Base-by-base conservation (phyloP, 2,329 filamentous ascomycete genomes). In the Zymoseptoria crescenta region DNA sequence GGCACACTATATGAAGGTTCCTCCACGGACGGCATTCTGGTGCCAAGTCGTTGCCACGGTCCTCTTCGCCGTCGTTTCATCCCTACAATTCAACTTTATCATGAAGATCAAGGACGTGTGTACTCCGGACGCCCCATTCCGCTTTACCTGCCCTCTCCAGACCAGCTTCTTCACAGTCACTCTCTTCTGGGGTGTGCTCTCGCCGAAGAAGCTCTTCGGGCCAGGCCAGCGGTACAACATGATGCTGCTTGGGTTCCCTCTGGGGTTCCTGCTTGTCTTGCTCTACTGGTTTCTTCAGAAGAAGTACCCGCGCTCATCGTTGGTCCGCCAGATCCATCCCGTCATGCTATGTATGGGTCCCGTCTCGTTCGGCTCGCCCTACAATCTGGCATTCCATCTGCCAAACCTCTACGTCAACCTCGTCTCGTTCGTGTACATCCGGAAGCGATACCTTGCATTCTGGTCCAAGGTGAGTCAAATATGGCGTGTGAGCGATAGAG, bases 1-100 rank as follows among this genome's bases (percentile, higher is more conserved):
- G 0, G 90, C 88, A 9, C 88, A 91, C 70, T 92, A 92, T 73
- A 90, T 91, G 87, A 91, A 91, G 74, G 88, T 92, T n/a, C 88
- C 88, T 1, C 88, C 88, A 0, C 81, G 86, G 21, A 85, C 88
- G 56, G 79, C 91, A 52, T 91, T 91, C 75, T 78, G 81, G 20
- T 86, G 91, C 8, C 88, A 91, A 69, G 86, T 91, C 72, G 81
- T 84, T 7, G 88, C 88, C 24, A 91, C 88, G 0, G 74, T 89
- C 54, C 90, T 95, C 71, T 92, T 94, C 62, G 82, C 81, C 49
- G 88, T 95, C 1, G 35, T 45, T 7, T 45, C 35, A 7, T 45
- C 35, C 35, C 13, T 45, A 16, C 35, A 45, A n/a, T 80, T 95
- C 24, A 94, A 94, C 74, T 95, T 84, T 60, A 57, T 56, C 55